These are phyloP conservation scores for Blepharisma stoltei DNA, from an alignment of 73 alveolate species.

Conservation along the genomic window DNA sequence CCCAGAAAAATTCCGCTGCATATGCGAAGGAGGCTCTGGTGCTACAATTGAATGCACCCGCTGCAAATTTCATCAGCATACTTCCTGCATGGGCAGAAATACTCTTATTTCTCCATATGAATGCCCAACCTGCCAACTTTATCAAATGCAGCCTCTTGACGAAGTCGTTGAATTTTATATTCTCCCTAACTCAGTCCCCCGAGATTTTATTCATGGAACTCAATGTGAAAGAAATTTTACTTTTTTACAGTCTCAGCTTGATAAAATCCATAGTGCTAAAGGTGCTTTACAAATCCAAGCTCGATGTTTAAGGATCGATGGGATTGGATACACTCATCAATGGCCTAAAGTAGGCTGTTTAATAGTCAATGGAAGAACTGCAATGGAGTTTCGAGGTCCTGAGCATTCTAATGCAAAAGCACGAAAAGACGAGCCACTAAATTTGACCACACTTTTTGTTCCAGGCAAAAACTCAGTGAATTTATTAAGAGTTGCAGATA, in stretches of 20 bases:
- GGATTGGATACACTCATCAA: neutral
- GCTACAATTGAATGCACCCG: neutral
- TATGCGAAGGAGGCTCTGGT: conserved; percentile 1
- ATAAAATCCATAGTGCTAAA: neutral
- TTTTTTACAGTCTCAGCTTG: no score
- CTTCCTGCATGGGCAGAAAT: conserved; percentile 2
- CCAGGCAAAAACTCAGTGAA: neutral
- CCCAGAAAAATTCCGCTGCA: neutral
- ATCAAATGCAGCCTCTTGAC: conserved; percentile 13
- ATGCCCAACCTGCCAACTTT: conserved; percentile 11
- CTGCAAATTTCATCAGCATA: conserved; percentile 24
- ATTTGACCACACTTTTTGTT: conserved; percentile 8
- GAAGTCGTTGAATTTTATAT: neutral
- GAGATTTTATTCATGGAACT: neutral
- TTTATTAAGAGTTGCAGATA: neutral
- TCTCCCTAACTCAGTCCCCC: neutral
- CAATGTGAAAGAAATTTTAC: conserved; percentile 18
- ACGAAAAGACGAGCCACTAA: conserved; percentile 17
- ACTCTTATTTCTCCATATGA: neutral
- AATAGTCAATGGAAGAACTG: neutral
- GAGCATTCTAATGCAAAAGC: conserved; percentile 1
- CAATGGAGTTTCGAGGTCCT: conserved; percentile 12
- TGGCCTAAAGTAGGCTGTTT: conserved; percentile 32
- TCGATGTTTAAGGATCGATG: conserved; percentile 33
- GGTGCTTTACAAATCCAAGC: conserved; percentile 27